A percentile compares a stretch with the other conserved stretches of the same genome.
Evolutionary conservation across 352 stramenopile genomes (phyloP).

Genomic region (Sclerospora graminicola): DNA sequence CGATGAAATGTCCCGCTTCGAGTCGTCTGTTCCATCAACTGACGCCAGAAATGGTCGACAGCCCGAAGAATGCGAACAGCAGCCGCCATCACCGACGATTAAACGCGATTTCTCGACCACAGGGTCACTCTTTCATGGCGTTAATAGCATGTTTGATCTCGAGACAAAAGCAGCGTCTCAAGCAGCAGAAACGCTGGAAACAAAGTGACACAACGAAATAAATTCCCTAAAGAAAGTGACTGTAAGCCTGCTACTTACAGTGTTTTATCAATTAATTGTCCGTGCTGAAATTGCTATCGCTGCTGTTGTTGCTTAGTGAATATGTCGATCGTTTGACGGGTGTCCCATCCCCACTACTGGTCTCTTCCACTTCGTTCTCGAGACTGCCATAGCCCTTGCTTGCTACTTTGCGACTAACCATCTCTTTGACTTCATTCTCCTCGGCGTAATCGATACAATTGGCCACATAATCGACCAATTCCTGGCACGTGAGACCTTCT

Average conservation of each 20-base stretch:
- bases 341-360: slow-evolving; percentile 21
- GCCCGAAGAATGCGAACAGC: slow-evolving; percentile 55
- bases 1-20: slow-evolving; percentile 79
- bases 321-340: slow-evolving; percentile 46
- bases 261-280: slow-evolving; percentile 13
- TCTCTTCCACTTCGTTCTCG: slow-evolving; percentile 14
- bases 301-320: slow-evolving; percentile 48
- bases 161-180: too few species aligned
- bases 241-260: slow-evolving; percentile 9
- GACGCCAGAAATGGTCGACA: slow-evolving; percentile 9
- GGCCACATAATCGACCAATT: slow-evolving; percentile 76
- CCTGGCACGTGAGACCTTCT: slow-evolving; percentile 72
- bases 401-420: slow-evolving; percentile 19
- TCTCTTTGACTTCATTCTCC: slow-evolving; percentile 35
- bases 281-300: slow-evolving; percentile 33
- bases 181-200: background rate
- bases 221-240: background rate
- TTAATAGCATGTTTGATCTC: too few species aligned
- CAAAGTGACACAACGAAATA: background rate
- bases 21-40: slow-evolving; percentile 45
- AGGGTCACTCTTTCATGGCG: too few species aligned
- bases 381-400: slow-evolving; percentile 18
- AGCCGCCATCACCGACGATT: slow-evolving; percentile 61
- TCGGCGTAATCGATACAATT: slow-evolving; percentile 70
- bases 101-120: slow-evolving; percentile 71